phyloP scores from a whole-genome alignment of 2,329 filamentous ascomycete genomes.

The Aspergillus vadensis region DNA sequence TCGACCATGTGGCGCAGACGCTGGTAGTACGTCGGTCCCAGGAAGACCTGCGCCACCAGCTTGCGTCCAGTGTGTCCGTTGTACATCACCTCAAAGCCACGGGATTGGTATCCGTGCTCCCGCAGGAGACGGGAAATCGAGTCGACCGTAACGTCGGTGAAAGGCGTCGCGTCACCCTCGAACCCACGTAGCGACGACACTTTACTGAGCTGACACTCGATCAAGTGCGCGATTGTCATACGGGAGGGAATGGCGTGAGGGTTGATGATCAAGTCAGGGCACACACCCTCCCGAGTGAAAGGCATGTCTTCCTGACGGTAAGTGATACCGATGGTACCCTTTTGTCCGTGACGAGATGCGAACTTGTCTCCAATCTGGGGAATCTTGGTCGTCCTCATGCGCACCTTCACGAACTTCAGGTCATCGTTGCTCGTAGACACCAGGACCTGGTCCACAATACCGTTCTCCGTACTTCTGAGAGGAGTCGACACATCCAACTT shows the following conservation, averaged over 20 bases:
- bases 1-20: conserved; percentile 99
- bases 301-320: conserved; percentile 99
- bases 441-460: conserved; percentile 91
- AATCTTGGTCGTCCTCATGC: conserved; percentile 95
- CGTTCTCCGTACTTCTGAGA: conserved; percentile 90
- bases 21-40: conserved; percentile 98
- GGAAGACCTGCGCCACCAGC: conserved; percentile 90
- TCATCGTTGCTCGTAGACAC: conserved; percentile 94
- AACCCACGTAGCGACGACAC: conserved; percentile 90
- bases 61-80: conserved; percentile 97
- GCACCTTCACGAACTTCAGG: conserved; percentile 93
- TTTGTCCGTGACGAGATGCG: conserved; percentile 97
- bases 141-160: conserved; percentile 96
- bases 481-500: conserved; percentile 96
- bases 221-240: conserved; percentile 99
- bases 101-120: conserved; percentile 90
- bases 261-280: conserved; percentile 97
- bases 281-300: conserved; percentile 87
- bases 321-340: conserved; percentile 98
- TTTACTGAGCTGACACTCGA: conserved; percentile 96
- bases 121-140: conserved; percentile 84
- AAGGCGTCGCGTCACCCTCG: conserved; percentile 96
- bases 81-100: conserved; percentile 98
- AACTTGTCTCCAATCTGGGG: conserved; percentile 99
- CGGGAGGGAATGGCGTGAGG: conserved; percentile 98